A percentile compares a stretch with the other conserved stretches of the same genome.
Evolutionary conservation across 192 early-diverging fungal species (phyloP).

Genomic region (Kappamyces sp.): DNA sequence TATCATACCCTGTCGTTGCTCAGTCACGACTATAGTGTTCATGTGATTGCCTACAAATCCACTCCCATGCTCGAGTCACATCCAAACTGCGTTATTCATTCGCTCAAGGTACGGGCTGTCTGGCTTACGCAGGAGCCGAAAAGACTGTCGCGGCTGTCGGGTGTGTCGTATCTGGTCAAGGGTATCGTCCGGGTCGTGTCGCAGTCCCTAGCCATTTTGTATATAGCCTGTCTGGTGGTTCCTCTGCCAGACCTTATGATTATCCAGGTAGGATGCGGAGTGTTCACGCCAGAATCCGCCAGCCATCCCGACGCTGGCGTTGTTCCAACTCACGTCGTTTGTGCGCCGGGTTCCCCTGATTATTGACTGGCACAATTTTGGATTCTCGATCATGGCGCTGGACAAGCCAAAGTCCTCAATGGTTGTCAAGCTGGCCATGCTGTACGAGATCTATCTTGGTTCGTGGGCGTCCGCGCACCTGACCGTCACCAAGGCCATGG

Average conservation of each 20-base stretch:
- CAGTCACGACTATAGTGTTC: slow-evolving; percentile 59
- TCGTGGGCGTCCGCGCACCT: slow-evolving; percentile 69
- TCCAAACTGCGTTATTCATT: too few species aligned
- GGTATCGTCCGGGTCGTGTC: slow-evolving; percentile 62
- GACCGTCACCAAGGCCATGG: slow-evolving; percentile 82
- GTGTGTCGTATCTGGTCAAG: slow-evolving; percentile 55
- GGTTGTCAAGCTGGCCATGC: slow-evolving; percentile 50
- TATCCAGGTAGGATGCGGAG: slow-evolving; percentile 58
- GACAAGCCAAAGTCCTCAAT: slow-evolving; percentile 49
- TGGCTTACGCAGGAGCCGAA: slow-evolving; percentile 17
- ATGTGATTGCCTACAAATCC: slow-evolving; percentile 78
- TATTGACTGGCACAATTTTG: slow-evolving; percentile 99
- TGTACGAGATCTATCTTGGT: slow-evolving; percentile 62
- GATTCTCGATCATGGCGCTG: slow-evolving; percentile 76
- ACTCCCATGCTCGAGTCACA: slow-evolving; percentile 13
- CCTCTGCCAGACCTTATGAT: slow-evolving; percentile 60
- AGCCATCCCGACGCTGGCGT: slow-evolving; percentile 80
- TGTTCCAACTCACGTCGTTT: slow-evolving; percentile 64
- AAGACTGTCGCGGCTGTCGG: slow-evolving; percentile 41
- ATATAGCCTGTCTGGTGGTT: slow-evolving; percentile 50
- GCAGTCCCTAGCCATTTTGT: slow-evolving; percentile 57
- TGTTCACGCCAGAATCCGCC: slow-evolving; percentile 73
- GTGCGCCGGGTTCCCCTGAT: slow-evolving; percentile 65
- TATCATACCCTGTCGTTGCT: slow-evolving; percentile 80
- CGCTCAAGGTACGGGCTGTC: slow-evolving; percentile 12